These are phyloP conservation scores for Diaporthe citriasiana DNA, from an alignment of 2,329 filamentous ascomycete species.

Conservation along the genomic window DNA sequence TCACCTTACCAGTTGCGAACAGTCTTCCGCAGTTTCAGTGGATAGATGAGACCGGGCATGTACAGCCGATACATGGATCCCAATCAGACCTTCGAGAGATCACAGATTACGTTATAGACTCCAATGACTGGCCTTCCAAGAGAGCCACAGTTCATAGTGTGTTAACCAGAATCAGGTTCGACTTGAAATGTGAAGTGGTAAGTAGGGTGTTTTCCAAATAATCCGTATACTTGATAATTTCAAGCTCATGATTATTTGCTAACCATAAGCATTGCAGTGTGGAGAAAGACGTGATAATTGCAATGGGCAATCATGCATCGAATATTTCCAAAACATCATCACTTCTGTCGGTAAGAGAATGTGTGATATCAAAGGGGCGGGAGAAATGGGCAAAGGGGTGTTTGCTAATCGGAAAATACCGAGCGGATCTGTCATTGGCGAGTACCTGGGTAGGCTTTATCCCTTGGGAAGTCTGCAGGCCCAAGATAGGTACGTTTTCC, in stretches of 20 bases:
- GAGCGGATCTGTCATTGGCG: neutral
- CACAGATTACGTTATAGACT: constrained; percentile 8
- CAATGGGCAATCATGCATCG: neutral
- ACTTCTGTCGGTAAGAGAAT: neutral
- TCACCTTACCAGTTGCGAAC: neutral
- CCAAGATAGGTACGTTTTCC: neutral
- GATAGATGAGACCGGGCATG: neutral
- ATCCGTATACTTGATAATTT: neutral
- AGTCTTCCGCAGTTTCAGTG: neutral
- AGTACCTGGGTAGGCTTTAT: constrained; percentile 25
- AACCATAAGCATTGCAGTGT: neutral
- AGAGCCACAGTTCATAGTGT: neutral
- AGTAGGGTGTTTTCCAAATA: neutral
- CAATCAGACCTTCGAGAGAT: neutral
- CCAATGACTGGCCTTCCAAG: neutral
- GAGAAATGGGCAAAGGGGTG: neutral
- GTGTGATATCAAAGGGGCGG: neutral
- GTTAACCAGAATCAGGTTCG: neutral
- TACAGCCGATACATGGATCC: neutral
- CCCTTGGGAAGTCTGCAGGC: neutral
- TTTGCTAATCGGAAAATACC: constrained; percentile 8
- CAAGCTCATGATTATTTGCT: neutral
- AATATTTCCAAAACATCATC: neutral
- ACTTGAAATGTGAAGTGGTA: neutral
- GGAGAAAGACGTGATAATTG: neutral